Percentiles rank a stretch among this genome's conserved stretches.
Evolutionary conservation across 257 asterid species (phyloP).

Genomic region (Ophiorrhiza pumila): DNA sequence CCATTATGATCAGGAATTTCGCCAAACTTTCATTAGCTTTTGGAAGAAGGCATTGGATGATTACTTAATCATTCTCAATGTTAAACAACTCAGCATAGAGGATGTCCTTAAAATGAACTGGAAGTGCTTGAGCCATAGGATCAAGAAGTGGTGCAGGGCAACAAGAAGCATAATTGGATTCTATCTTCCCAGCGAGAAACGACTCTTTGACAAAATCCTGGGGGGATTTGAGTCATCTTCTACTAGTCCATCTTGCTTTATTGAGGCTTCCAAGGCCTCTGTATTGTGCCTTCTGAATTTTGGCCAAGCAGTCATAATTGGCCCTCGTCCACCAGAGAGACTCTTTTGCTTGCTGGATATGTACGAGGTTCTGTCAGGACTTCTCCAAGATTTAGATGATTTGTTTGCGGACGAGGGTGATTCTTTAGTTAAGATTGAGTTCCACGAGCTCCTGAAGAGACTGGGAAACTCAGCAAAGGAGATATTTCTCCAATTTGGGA

Average conservation of each 20-base stretch:
- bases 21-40: conserved; percentile 41
- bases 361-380: conserved; percentile 47
- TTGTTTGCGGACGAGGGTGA: conserved; percentile 41
- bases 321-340: conserved; percentile 54
- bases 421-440: conserved; percentile 33
- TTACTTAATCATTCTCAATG: conserved; percentile 29
- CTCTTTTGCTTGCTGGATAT: conserved; percentile 57
- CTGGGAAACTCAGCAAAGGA: conserved; percentile 42
- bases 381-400: conserved; percentile 29
- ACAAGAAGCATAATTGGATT: conserved; percentile 32
- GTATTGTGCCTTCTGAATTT: conserved; percentile 50
- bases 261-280: conserved; percentile 49
- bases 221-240: conserved; percentile 36
- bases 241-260: conserved; percentile 36
- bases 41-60: conserved; percentile 47
- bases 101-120: conserved; percentile 69
- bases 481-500: conserved; percentile 41
- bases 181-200: conserved; percentile 41
- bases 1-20: conserved; percentile 44
- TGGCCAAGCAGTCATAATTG: conserved; percentile 55
- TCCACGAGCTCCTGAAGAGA: conserved; percentile 36
- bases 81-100: conserved; percentile 49
- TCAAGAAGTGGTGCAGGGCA: conserved; percentile 54
- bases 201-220: conserved; percentile 47
- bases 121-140: conserved; percentile 40